Evolutionary conservation across 176 grass and related monocot species (phyloP).

Genomic region (Lolium multiflorum): DNA sequence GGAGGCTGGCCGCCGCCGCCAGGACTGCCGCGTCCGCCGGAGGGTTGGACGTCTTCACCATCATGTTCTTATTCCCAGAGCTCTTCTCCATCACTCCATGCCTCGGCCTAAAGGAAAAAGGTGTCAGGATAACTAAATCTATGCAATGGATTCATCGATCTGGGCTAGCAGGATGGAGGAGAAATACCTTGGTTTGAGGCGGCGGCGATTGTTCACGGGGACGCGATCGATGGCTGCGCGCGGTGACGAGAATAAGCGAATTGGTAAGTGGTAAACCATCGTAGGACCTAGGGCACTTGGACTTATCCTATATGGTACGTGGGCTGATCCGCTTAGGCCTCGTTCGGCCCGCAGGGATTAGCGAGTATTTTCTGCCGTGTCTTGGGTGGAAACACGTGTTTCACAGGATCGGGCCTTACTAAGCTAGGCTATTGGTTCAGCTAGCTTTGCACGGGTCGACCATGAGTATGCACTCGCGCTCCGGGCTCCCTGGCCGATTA

Average conservation of each 20-base stretch:
- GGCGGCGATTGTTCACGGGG: not conserved
- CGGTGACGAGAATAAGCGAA: not conserved
- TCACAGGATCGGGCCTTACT: no score
- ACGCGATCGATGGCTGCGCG: not conserved
- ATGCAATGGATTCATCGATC: not conserved
- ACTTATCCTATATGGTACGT: not conserved
- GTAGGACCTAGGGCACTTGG: no score
- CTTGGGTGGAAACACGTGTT: no score
- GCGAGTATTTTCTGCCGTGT: no score
- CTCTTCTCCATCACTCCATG: not conserved
- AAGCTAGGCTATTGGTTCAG: no score
- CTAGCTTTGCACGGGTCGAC: no score
- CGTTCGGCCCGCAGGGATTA: no score
- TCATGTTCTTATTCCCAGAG: not conserved
- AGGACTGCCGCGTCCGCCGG: not conserved
- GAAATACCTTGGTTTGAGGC: not conserved
- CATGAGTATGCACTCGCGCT: no score
- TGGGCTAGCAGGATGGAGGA: not conserved
- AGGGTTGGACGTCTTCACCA: not conserved
- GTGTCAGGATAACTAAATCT: not conserved
- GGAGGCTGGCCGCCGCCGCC: no score
- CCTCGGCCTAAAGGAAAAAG: not conserved
- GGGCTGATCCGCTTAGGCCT: not conserved
- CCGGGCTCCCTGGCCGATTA: no score
- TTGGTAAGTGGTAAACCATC: not conserved